Evolutionary conservation across 164 flowering plant genomes (phyloP), one percentile per base, ranked within the genome.

Genomic region (Warburgia ugandensis): DNA sequence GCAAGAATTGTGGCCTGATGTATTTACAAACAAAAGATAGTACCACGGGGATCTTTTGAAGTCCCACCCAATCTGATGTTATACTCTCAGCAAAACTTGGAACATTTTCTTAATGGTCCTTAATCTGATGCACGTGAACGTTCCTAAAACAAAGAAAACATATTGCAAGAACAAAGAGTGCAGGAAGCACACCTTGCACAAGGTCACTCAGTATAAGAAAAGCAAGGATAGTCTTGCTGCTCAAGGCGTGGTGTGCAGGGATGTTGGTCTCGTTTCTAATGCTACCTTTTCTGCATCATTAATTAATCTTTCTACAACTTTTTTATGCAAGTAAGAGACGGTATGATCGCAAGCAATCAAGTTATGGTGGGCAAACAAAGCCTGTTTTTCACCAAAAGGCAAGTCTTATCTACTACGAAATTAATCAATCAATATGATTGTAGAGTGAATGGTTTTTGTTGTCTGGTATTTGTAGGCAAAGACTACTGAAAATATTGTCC

Each of bases 151-250:
- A 47, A 58, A 58, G 62, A 58, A 58, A 42, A 58, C 62, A 4
- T 58, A 58, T 25, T 58, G 62, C 49, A 58, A 58, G 55, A 58
- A 32, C 55, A 58, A 58, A 39, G 55, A 58, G 21, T 58, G 62
- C 40, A 40, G 19, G 48, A 58, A 58, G 41, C 62, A 58, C 37
- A 58, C 62, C 32, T 32, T 58, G 26, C 62, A 58, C 19, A 58
- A 58, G 48, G 62, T 58, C 41, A 58, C 62, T 11, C 62, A 58
- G 32, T 58, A 58, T 26, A 58, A 58, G 48, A 58, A 58, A 32
- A 55, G 62, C 5, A 58, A 58, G 62, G 62, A 58, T 42, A 58
- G 62, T 32, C 47, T 58, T 22, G 54, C 62, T 40, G 62, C 3
- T 3, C 62, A 58, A 58, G 62, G 60, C 12, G 35, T 28, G 27